These are phyloP conservation scores for Phaeotremella skinneri DNA, from an alignment of 768 basidiomycete species.

Conservation along the genomic window DNA sequence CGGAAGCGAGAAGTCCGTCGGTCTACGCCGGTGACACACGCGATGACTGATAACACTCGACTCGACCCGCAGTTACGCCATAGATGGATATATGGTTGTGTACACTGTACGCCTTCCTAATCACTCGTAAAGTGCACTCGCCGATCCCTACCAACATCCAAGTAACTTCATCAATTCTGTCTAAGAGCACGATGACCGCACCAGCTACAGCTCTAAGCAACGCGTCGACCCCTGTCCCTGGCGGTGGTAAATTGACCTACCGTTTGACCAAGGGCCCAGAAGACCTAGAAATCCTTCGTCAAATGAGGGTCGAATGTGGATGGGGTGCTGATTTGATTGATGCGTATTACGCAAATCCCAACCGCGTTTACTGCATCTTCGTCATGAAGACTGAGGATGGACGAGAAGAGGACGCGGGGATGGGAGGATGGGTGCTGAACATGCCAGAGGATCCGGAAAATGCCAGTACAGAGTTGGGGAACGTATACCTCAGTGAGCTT, in stretches of 20 bases:
- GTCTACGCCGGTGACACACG: too few species aligned
- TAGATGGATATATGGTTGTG: too few species aligned
- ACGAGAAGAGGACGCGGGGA: conserved; percentile 26
- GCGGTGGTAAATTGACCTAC: conserved; percentile 4
- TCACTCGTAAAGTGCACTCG: too few species aligned
- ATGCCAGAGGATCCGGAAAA: conserved; percentile 16
- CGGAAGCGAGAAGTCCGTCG: too few species aligned
- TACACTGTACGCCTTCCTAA: too few species aligned
- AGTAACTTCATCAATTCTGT: too few species aligned
- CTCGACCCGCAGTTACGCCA: too few species aligned
- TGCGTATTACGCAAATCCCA: conserved; percentile 9
- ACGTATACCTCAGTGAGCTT: conserved; percentile 27
- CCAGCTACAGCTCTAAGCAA: too few species aligned
- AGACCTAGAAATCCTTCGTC: conserved; percentile 11
- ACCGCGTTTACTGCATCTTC: conserved; percentile 22
- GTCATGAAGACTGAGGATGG: background rate
- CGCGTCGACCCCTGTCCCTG: background rate
- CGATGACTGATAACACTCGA: too few species aligned
- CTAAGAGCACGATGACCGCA: too few species aligned
- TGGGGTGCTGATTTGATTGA: conserved; percentile 25
- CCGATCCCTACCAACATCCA: too few species aligned
- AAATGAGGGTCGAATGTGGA: conserved; percentile 27
- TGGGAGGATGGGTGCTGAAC: conserved; percentile 37
- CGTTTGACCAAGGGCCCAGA: conserved; percentile 6
- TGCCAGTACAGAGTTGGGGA: conserved; percentile 15